Evolutionary conservation across 805 yeast genomes (phyloP), one percentile per base, ranked within the genome.

Genomic region (Metschnikowia lochheadii): DNA sequence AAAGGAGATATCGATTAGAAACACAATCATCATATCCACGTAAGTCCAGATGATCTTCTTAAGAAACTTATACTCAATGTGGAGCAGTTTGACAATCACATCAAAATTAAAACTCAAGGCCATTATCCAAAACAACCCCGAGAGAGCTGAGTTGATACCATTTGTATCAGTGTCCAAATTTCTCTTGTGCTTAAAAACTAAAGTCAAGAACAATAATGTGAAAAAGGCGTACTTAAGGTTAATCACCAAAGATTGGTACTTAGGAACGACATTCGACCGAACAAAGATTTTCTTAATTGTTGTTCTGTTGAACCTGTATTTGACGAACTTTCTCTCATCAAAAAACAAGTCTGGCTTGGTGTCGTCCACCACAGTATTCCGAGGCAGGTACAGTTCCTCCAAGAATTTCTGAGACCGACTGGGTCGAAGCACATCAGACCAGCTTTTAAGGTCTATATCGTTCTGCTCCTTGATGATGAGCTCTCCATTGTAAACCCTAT

Each of bases 41-140:
- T 76, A 66, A 39, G 77, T 78, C 84, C 84, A 80, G n/a, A 80
- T 63, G 17, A 80, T 73, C 56, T 76, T 68, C 46, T 71, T 75
- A 52, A 78, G 69, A 18, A 78, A 74, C 35, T 66, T 66, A 52
- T 65, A 68, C 48, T 81, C 80, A 7, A 79, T 78, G 44, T 71
- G 73, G 15, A 62, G 59, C 35, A 78, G 57, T 48, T 75, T 78
- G 44, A 70, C 62, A 15, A 76, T 45, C 52, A 77, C 77, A 51
- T 79, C 84, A 38, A 77, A 58, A 41, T 76, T 75, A 56, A 76
- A 75, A 44, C 77, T 78, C 21, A 78, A 50, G 2, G 76, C 74
- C 62, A 80, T 65, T 4, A 70, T 21, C 70, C 79, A 75, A 50
- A 78, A 79, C 18, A 68, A 40, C 3, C 64, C 39, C 46, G 79